Percentiles rank a stretch among this genome's conserved stretches.
These are phyloP conservation scores for Theobroma cacao DNA, from an alignment of 345 rosid species.

Conservation along the genomic window DNA sequence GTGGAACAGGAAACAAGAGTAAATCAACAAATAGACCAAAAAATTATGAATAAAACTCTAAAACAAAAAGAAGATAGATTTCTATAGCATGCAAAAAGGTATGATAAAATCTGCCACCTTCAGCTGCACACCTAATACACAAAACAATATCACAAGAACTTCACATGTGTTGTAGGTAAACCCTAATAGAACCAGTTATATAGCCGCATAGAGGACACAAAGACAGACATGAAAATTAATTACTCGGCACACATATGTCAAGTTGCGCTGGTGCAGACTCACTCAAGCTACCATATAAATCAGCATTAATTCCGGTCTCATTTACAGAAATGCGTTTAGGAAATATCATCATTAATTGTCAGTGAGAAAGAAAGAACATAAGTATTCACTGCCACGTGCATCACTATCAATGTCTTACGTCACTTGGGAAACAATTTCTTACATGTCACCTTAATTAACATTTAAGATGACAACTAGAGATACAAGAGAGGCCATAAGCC, in stretches of 20 bases:
- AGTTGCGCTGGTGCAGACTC: neutral
- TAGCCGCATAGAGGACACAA: too few species aligned
- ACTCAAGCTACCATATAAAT: neutral
- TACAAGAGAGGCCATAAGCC: neutral
- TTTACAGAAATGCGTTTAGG: neutral
- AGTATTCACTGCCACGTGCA: neutral
- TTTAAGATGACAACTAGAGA: neutral
- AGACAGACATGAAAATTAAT: neutral
- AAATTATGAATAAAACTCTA: neutral
- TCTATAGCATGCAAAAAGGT: neutral
- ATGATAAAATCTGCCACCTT: neutral
- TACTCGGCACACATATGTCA: neutral
- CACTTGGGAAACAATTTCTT: neutral
- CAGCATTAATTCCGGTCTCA: neutral
- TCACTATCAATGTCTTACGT: neutral
- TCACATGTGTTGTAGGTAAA: neutral
- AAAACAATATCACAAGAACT: neutral
- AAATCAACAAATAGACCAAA: neutral
- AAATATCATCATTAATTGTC: neutral
- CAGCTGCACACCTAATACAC: neutral
- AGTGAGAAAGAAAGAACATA: neutral
- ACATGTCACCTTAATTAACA: neutral
- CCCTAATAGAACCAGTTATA: neutral
- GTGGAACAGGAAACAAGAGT: neutral
- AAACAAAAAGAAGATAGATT: neutral